Percentiles rank a stretch among this genome's conserved stretches.
These are phyloP conservation scores for Pseudofabraea citricarpa DNA, from an alignment of 2,329 filamentous ascomycete genomes.

Conservation along the genomic window DNA sequence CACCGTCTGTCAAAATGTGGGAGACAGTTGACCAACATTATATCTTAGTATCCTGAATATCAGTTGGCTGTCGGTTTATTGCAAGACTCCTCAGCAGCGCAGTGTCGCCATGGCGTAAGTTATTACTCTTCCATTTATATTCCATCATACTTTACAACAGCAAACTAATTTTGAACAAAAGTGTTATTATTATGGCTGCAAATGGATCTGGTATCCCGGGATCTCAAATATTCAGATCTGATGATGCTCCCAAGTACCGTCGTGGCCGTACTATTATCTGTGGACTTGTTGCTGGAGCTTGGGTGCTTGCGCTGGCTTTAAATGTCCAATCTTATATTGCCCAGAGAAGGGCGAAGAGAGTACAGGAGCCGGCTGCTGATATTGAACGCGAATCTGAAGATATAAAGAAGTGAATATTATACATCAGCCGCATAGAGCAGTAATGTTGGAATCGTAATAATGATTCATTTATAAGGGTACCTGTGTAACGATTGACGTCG, in stretches of 20 bases:
- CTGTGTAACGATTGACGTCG: no score
- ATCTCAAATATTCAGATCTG: conserved; percentile 23
- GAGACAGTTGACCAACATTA: not conserved
- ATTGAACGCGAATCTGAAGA: no score
- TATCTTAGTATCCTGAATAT: conserved; percentile 17
- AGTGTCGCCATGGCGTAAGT: conserved; percentile 24
- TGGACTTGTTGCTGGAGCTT: no score
- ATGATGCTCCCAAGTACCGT: conserved; percentile 25
- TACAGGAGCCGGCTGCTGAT: no score
- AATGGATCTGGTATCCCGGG: conserved; percentile 22
- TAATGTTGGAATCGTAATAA: no score
- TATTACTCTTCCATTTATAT: not conserved
- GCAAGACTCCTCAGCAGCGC: conserved; percentile 21
- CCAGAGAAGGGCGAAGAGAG: no score
- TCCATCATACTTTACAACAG: conserved; percentile 13
- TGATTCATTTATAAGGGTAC: no score
- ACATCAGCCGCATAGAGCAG: no score
- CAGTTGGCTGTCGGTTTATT: conserved; percentile 27
- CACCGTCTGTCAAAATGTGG: not conserved
- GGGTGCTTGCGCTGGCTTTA: no score
- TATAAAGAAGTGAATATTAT: no score
- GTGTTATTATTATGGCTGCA: conserved; percentile 26
- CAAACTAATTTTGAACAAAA: not conserved
- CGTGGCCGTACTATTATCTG: no score
- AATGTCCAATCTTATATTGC: no score